Percentiles rank a stretch among this genome's conserved stretches.
These are phyloP conservation scores for Kwoniella dejecticola DNA, from an alignment of 768 basidiomycete species.

Conservation along the genomic window DNA sequence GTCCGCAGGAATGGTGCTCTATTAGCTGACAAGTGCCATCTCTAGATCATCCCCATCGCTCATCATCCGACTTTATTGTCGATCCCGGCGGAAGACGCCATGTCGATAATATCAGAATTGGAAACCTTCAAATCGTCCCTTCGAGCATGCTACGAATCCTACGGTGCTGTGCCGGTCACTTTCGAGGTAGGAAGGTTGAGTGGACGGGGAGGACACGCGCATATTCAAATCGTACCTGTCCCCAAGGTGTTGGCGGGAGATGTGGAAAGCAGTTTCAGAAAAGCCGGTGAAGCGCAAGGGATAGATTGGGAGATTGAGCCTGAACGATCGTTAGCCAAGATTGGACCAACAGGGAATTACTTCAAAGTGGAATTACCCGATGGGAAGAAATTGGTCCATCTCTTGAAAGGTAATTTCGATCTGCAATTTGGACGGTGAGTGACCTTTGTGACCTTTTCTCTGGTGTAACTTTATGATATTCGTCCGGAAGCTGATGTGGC, in stretches of 20 bases:
- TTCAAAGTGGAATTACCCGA: slow-evolving; percentile 89
- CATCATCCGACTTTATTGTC: slow-evolving; percentile 87
- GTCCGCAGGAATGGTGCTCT: not conserved
- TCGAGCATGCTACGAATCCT: slow-evolving; percentile 68
- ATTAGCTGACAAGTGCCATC: slow-evolving; percentile 5
- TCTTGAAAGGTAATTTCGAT: slow-evolving; percentile 78
- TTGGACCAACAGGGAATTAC: slow-evolving; percentile 66
- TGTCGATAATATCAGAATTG: slow-evolving; percentile 77
- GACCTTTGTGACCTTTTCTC: too few relatives aligned
- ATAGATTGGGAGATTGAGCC: slow-evolving; percentile 75
- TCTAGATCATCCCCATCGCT: slow-evolving; percentile 62
- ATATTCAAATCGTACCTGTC: slow-evolving; percentile 69
- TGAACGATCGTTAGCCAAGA: slow-evolving; percentile 63
- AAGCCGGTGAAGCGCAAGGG: slow-evolving; percentile 68
- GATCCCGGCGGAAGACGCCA: slow-evolving; percentile 74
- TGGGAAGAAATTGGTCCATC: slow-evolving; percentile 79
- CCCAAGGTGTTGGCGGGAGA: slow-evolving; percentile 61
- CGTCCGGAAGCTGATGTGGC: too few relatives aligned
- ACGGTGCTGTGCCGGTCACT: slow-evolving; percentile 68
- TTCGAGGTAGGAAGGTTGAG: slow-evolving; percentile 86
- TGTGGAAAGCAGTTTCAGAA: slow-evolving; percentile 71
- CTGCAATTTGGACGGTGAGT: slow-evolving; percentile 91
- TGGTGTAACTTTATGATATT: too few relatives aligned
- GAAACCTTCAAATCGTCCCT: slow-evolving; percentile 78
- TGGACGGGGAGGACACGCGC: slow-evolving; percentile 89